Base-by-base conservation (phyloP, 164 flowering plant species). In the Buxus sempervirens region DNA sequence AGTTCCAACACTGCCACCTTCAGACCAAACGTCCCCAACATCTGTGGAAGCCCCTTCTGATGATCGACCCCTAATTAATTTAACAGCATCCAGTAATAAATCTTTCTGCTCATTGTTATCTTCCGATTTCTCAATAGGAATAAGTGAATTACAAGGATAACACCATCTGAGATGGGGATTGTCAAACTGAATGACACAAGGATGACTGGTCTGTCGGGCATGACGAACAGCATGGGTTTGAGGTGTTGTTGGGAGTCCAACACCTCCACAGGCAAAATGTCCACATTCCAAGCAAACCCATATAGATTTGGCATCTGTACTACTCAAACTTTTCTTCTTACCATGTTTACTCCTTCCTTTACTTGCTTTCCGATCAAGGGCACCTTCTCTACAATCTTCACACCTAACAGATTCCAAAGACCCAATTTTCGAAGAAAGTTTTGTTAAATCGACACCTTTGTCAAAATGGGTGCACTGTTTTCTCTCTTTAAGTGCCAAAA, bases 211-310 rank as follows among this genome's bases (percentile, higher is more conserved):
- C 65, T 66, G 84, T 77, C 77, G 81, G 22, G 77, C 66, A 79
- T 96, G 99, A 25, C 83, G 77, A 73, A 82, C 70, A 0, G 89
- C 88, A 78, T 96, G 99, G 75, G 82, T 77, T 53, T 86, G 85
- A 42, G 86, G 79, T 23, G 63, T 82, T 18, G 83, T 85, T 5
- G 96, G 97, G 4, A 88, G 70, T 45, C 98, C 92, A 77, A 86
- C 77, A 19, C 96, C 98, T 25, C 96, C 98, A 82, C 99, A 96
- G 6, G 84, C 76, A 79, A 74, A 83, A 80, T 85, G 92, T 19
- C 98, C 99, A 77, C 99, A 96, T 32, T 81, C 82, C 78, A 96
- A 85, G 75, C 99, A 96, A 75, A 93, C 72, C 98, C 98, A 96
- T 63, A 85, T 78, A 51, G 86, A 82, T 70, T 81, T 84, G 12